phyloP scores from a whole-genome alignment of 371 early-diverging fungal genomes.

The Parasitella parasitica region DNA sequence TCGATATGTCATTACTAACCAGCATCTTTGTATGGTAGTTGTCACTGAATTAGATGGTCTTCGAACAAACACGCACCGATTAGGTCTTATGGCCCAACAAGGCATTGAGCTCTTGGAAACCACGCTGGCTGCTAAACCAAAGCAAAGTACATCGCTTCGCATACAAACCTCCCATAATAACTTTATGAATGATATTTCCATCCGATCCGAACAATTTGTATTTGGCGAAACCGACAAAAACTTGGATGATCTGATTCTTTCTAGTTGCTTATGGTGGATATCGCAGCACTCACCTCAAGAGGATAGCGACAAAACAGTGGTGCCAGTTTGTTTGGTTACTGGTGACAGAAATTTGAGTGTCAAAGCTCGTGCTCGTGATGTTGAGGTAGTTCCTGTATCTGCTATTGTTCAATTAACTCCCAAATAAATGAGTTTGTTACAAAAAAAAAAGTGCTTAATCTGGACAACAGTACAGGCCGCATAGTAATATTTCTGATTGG shows the following conservation, averaged over 20 bases:
- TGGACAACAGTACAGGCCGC: too few species aligned
- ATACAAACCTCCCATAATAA: constrained; percentile 71
- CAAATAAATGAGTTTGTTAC: too few species aligned
- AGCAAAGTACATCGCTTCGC: constrained; percentile 24
- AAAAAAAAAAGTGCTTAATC: too few species aligned
- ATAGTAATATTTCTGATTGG: too few species aligned
- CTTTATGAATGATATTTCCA: constrained; percentile 60
- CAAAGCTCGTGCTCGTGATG: constrained; percentile 64
- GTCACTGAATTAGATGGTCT: constrained; percentile 69
- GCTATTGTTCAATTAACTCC: constrained; percentile 42
- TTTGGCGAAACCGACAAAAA: constrained; percentile 66
- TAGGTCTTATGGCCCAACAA: constrained; percentile 54
- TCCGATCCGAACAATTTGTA: constrained; percentile 65
- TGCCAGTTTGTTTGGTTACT: constrained; percentile 59
- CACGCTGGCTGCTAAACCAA: constrained; percentile 40
- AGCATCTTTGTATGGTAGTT: too few species aligned
- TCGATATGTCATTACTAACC: too few species aligned
- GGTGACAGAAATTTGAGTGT: constrained; percentile 68
- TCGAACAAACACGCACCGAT: constrained; percentile 51
- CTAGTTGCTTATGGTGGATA: constrained; percentile 59
- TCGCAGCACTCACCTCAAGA: not conserved
- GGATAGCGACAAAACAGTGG: constrained; percentile 4
- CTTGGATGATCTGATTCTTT: constrained; percentile 65
- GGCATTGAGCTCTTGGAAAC: constrained; percentile 55
- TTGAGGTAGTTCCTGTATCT: constrained; percentile 56